Percentiles rank a stretch among this genome's conserved stretches.
Evolutionary conservation across 805 yeast species (phyloP).

Genomic region (Isabelozyma heimii): DNA sequence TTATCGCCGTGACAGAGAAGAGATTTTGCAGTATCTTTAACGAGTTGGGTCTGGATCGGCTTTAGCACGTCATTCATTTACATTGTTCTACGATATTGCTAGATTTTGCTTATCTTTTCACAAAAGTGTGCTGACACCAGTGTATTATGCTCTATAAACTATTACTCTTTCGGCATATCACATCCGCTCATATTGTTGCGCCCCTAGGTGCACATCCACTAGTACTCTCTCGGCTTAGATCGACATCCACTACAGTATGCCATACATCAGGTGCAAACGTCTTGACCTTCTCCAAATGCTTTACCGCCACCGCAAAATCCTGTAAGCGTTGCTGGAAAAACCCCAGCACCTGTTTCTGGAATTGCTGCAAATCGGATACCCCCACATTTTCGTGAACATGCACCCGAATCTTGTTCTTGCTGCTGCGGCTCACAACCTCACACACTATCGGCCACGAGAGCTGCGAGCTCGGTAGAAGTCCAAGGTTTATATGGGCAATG

Average conservation of each 20-base stretch:
- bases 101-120: too few species aligned
- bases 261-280: slow-evolving; percentile 86
- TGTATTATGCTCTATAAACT: too few species aligned
- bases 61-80: too few species aligned
- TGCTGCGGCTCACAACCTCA: background rate
- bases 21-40: too few species aligned
- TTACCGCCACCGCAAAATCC: slow-evolving; percentile 8
- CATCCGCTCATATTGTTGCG: too few species aligned
- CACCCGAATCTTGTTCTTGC: slow-evolving; percentile 20
- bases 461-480: slow-evolving; percentile 70
- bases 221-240: background rate
- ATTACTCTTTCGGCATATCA: background rate
- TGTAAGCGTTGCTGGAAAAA: slow-evolving; percentile 1
- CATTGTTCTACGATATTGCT: too few species aligned
- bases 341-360: slow-evolving; percentile 9
- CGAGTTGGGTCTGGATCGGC: too few species aligned
- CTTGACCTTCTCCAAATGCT: slow-evolving; percentile 64
- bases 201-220: too few species aligned
- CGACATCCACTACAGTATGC: slow-evolving; percentile 56
- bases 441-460: slow-evolving; percentile 56
- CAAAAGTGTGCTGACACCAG: too few species aligned
- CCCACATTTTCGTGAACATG: slow-evolving; percentile 81
- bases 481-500: slow-evolving; percentile 68
- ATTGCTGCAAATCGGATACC: slow-evolving; percentile 32
- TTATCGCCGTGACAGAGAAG: too few species aligned